Base-by-base conservation (phyloP, 2,329 filamentous ascomycete species). In the Amauroascus niger region DNA sequence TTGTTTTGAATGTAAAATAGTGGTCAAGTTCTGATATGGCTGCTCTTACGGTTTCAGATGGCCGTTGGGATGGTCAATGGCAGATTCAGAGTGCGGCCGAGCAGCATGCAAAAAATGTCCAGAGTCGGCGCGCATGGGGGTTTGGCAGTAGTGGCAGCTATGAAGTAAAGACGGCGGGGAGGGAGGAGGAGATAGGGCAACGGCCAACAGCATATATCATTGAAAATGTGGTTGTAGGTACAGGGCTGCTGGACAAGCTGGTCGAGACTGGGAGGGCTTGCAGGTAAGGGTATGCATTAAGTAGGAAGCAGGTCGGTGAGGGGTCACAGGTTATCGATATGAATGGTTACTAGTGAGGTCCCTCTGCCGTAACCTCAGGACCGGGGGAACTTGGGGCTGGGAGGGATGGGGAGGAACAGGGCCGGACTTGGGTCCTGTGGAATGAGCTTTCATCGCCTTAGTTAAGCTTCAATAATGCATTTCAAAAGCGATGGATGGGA, bases 381-480 rank as follows among this genome's bases (percentile, higher is more conserved):
- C 49, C 39, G 44, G 49, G 49, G 39, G 44, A 51, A 9, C 8
- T n/a, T 39, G 14, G 46, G 46, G 46, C 49, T 51, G 39, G 49
- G 26, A 40, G 41, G 22, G 11, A n/a, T 6, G 47, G 18, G 37
- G 48, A 22, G 35, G 8, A 32, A 16, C 7, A 39, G 33, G 37
- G 20, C 35, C 48, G 39, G 49, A 30, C 26, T 51, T 44, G 35
- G 44, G 28, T 14, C 24, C 28, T 30, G 47, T 40, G 24, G 48
- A 41, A 50, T 40, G 35, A 43, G 37, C 48, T 40, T 32, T 30
- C 48, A 43, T 13, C 45, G 20, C 13, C 20, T 20, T 30, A 50
- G 32, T 52, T 52, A 52, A 52, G 50, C 50, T 52, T 52, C 50
- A 52, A 52, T 52, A 52, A 52, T 44, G 16, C 49, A 51, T 51